Percentiles rank a stretch among this genome's conserved stretches.
These are phyloP conservation scores for Taxawa tesnikishii DNA, from an alignment of 2,329 filamentous ascomycete genomes.

Conservation along the genomic window DNA sequence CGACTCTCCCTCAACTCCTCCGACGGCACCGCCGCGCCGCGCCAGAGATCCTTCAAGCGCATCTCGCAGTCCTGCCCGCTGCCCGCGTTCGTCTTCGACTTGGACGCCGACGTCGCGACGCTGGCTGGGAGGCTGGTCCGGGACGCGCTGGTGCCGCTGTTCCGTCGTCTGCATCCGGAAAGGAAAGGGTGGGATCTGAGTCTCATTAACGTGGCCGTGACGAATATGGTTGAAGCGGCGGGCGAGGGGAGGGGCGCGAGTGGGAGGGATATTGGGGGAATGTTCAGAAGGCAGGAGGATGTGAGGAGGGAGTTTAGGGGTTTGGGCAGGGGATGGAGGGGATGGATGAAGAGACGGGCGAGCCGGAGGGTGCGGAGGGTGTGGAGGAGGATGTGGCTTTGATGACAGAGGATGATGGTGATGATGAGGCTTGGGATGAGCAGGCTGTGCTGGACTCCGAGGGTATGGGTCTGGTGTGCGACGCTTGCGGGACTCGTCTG, in stretches of 20 bases:
- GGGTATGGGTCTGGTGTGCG: conserved; percentile 26
- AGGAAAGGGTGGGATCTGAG: conserved; percentile 65
- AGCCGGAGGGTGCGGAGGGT: conserved; percentile 14
- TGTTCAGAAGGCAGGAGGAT: conserved; percentile 68
- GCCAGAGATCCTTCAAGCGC: conserved; percentile 50
- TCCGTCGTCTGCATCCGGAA: conserved; percentile 60
- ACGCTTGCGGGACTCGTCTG: conserved; percentile 39
- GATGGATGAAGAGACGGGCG: conserved; percentile 8
- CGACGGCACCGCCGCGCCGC: conserved; percentile 42
- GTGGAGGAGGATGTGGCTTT: conserved; percentile 17
- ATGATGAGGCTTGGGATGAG: conserved; percentile 1
- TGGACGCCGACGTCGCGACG: conserved; percentile 44
- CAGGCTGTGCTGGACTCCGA: conserved; percentile 3
- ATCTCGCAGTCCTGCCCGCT: conserved; percentile 64
- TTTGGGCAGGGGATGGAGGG: conserved; percentile 30
- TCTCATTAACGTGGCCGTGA: conserved; percentile 75
- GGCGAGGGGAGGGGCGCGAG: conserved; percentile 29
- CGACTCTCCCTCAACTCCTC: conserved; percentile 37
- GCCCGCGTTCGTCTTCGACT: conserved; percentile 60
- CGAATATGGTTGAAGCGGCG: conserved; percentile 57
- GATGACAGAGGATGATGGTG: not conserved
- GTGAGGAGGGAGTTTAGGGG: conserved; percentile 56
- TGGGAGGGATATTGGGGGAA: conserved; percentile 65
- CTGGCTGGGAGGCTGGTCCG: conserved; percentile 57
- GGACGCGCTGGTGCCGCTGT: conserved; percentile 58